phyloP scores from a whole-genome alignment of 305 asterid genomes.

The Solanum aculeatissimum region DNA sequence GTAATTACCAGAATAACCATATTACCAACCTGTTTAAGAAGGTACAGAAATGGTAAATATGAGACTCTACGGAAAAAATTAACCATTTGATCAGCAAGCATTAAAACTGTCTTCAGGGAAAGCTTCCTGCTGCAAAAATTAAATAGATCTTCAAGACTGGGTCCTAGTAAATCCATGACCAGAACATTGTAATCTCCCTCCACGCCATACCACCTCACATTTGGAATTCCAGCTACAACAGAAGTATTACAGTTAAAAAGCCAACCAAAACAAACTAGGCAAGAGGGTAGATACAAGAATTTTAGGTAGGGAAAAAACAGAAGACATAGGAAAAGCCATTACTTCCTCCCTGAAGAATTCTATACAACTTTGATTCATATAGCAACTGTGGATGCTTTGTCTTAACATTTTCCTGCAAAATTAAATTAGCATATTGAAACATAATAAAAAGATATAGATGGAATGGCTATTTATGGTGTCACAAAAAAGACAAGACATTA shows the following conservation, averaged over 20 bases:
- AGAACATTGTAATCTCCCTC: slow-evolving; percentile 41
- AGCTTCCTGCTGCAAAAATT: slow-evolving; percentile 40
- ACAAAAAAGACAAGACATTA: background rate
- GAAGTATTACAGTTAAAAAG: background rate
- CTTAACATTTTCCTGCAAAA: slow-evolving; percentile 34
- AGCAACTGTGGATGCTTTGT: slow-evolving; percentile 45
- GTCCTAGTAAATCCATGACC: slow-evolving; percentile 44
- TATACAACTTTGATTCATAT: slow-evolving; percentile 36
- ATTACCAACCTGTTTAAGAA: background rate
- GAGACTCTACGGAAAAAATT: background rate
- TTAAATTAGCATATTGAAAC: background rate
- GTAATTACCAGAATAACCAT: background rate
- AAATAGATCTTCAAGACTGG: slow-evolving; percentile 40
- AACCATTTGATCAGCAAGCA: slow-evolving; percentile 51
- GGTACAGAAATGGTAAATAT: background rate
- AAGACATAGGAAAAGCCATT: slow-evolving; percentile 2
- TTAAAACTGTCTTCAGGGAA: slow-evolving; percentile 38
- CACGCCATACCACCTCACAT: slow-evolving; percentile 35
- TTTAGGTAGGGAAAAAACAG: background rate
- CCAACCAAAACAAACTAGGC: background rate
- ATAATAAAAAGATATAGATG: background rate
- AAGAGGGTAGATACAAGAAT: background rate
- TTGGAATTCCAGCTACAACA: slow-evolving; percentile 32
- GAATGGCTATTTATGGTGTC: background rate
- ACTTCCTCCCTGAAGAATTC: slow-evolving; percentile 49